phyloP scores from a whole-genome alignment of 192 early-diverging fungal species.

The Pilobolus umbonatus region DNA sequence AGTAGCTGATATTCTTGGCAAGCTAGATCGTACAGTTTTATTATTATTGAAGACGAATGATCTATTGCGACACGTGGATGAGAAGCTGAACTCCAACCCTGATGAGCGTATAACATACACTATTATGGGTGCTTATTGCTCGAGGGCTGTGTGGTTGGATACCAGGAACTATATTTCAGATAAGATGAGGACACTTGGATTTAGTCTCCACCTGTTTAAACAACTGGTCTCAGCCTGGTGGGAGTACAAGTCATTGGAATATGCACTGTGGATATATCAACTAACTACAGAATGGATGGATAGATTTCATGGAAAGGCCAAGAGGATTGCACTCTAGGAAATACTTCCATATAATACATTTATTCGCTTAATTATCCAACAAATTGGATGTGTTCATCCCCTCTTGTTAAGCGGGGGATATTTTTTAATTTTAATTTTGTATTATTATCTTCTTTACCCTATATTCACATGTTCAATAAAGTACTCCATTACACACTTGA shows the following conservation, averaged over 20 bases:
- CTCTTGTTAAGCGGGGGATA: no score
- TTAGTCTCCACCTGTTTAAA: constrained; percentile 3
- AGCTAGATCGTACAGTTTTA: constrained; percentile 74
- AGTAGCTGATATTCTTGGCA: constrained; percentile 77
- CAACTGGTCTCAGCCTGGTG: constrained; percentile 22
- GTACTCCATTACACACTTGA: constrained; percentile 51
- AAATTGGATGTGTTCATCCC: no score
- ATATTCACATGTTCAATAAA: no score
- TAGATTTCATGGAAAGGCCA: no score
- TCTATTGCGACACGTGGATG: constrained; percentile 68
- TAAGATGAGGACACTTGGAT: not conserved
- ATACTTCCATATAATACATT: no score
- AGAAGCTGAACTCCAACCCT: constrained; percentile 29
- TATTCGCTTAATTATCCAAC: no score
- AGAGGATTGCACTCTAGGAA: no score
- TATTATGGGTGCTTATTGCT: constrained; percentile 32
- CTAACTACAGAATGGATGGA: not conserved
- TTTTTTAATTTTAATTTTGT: no score
- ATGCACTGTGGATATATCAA: constrained; percentile 15
- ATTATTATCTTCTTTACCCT: no score
- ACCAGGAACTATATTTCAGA: constrained; percentile 6
- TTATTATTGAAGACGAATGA: constrained; percentile 92
- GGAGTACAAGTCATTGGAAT: constrained; percentile 18
- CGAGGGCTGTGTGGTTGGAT: constrained; percentile 32
- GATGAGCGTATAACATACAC: constrained; percentile 23